phyloP scores from a whole-genome alignment of 2,329 filamentous ascomycete species.

The Sclerotinia glacialis region DNA sequence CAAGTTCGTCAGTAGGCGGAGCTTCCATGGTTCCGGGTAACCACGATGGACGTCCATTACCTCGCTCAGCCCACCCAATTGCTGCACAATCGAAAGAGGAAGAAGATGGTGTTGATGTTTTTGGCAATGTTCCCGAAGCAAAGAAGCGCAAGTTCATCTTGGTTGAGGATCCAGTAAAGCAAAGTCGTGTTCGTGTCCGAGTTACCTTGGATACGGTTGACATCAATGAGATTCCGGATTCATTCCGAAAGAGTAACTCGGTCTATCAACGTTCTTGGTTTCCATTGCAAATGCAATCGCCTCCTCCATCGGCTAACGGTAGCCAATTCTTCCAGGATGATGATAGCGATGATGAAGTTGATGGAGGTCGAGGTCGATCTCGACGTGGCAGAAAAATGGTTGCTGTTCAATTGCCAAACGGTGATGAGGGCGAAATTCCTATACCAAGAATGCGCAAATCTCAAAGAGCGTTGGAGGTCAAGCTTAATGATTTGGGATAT shows the following conservation, averaged over 20 bases:
- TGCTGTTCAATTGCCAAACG: slow-evolving; percentile 65
- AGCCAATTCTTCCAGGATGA: slow-evolving; percentile 73
- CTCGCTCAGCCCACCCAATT: slow-evolving; percentile 43
- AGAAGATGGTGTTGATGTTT: slow-evolving; percentile 65
- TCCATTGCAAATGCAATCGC: slow-evolving; percentile 87
- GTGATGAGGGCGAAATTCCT: slow-evolving; percentile 67
- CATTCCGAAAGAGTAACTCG: slow-evolving; percentile 83
- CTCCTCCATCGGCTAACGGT: slow-evolving; percentile 71
- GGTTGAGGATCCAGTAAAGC: slow-evolving; percentile 82
- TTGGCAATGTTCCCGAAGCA: slow-evolving; percentile 82
- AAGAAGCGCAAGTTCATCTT: slow-evolving; percentile 97
- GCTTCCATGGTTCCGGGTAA: slow-evolving; percentile 59
- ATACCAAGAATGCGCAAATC: slow-evolving; percentile 71
- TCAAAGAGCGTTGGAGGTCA: slow-evolving; percentile 76
- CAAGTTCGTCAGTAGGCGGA: slow-evolving; percentile 52
- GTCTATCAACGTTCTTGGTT: slow-evolving; percentile 92
- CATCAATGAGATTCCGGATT: slow-evolving; percentile 93
- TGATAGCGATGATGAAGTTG: slow-evolving; percentile 55
- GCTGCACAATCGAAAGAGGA: slow-evolving; percentile 39
- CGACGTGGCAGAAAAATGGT: slow-evolving; percentile 51
- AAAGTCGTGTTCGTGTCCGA: slow-evolving; percentile 78
- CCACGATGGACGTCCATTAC: slow-evolving; percentile 50
- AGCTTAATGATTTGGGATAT: slow-evolving; percentile 88
- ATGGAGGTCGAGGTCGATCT: slow-evolving; percentile 32
- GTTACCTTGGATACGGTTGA: slow-evolving; percentile 92